Evolutionary conservation across 106 monocot species (phyloP).

Genomic region (Acorus calamus): DNA sequence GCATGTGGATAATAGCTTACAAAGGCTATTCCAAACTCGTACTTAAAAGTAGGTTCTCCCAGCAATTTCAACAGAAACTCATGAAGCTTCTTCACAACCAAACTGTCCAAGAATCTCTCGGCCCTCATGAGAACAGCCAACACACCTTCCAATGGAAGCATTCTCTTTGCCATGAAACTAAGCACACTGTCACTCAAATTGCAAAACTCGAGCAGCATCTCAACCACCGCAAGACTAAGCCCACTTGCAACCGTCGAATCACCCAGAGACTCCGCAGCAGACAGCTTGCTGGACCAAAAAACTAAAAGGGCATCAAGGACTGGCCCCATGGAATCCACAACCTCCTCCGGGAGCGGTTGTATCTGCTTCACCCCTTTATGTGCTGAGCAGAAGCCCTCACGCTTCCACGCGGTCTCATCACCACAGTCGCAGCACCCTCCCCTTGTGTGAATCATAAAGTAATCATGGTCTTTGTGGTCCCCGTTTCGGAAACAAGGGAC

Average conservation of each 20-base stretch:
- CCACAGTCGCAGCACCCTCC: slow-evolving; percentile 99
- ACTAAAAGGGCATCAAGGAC: slow-evolving; percentile 62
- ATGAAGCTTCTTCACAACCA: slow-evolving; percentile 58
- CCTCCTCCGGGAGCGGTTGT: slow-evolving; percentile 42
- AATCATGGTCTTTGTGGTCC: slow-evolving; percentile 84
- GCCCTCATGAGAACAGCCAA: slow-evolving; percentile 44
- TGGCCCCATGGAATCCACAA: slow-evolving; percentile 52
- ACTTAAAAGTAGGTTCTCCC: slow-evolving; percentile 80
- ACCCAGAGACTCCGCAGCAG: slow-evolving; percentile 2
- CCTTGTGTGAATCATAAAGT: slow-evolving; percentile 80
- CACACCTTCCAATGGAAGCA: slow-evolving; percentile 30
- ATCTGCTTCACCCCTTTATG: slow-evolving; percentile 73
- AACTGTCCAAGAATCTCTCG: slow-evolving; percentile 58
- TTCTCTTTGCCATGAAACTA: slow-evolving; percentile 43
- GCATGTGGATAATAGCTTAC: slow-evolving; percentile 43
- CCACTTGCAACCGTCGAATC: slow-evolving; percentile 19
- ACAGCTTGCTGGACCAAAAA: slow-evolving; percentile 57
- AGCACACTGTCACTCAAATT: slow-evolving; percentile 67
- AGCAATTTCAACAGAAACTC: slow-evolving; percentile 81
- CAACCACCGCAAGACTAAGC: slow-evolving; percentile 39
- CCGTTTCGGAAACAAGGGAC: slow-evolving; percentile 94
- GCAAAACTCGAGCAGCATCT: slow-evolving; percentile 74
- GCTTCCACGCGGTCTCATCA: slow-evolving; percentile 91
- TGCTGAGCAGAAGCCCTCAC: slow-evolving; percentile 85
- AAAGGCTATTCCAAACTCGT: slow-evolving; percentile 68